Conservation (phyloP, 2,329 filamentous ascomycete genomes). For the Colletotrichum salicis region DNA sequence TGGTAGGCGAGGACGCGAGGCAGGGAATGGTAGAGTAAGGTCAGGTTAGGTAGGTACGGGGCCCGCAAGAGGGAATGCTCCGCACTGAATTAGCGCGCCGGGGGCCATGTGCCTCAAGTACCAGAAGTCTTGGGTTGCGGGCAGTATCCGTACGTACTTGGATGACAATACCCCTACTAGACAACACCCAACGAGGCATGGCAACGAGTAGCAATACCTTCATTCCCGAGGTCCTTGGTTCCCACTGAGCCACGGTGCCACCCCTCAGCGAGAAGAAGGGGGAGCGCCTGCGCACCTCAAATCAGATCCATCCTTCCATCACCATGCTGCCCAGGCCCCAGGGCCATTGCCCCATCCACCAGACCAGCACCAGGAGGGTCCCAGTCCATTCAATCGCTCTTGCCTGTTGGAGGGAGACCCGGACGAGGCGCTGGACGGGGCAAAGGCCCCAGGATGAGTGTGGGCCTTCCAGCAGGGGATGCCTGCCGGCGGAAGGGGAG, state of each 20-base stretch:
- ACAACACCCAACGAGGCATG: not conserved
- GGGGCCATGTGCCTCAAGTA: not conserved
- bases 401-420: constrained; percentile 1
- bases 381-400: constrained; percentile 7
- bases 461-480: not conserved
- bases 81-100: constrained; percentile 1
- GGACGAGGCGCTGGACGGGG: constrained; percentile 16
- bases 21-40: constrained; percentile 16
- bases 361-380: constrained; percentile 43
- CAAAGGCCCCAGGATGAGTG: not conserved
- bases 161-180: not conserved
- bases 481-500: not conserved
- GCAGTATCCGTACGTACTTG: not conserved
- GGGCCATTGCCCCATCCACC: constrained; percentile 12
- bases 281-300: constrained; percentile 11
- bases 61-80: constrained; percentile 6
- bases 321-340: constrained; percentile 19
- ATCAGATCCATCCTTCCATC: constrained; percentile 16
- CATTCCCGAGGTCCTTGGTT: not conserved
- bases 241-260: not conserved
- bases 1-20: not conserved
- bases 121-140: not conserved
- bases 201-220: constrained; percentile 5
- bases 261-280: constrained; percentile 9
- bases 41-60: constrained; percentile 9